These are phyloP conservation scores for Diutina ranongensis DNA, from an alignment of 1,139 yeast genomes.

Conservation along the genomic window DNA sequence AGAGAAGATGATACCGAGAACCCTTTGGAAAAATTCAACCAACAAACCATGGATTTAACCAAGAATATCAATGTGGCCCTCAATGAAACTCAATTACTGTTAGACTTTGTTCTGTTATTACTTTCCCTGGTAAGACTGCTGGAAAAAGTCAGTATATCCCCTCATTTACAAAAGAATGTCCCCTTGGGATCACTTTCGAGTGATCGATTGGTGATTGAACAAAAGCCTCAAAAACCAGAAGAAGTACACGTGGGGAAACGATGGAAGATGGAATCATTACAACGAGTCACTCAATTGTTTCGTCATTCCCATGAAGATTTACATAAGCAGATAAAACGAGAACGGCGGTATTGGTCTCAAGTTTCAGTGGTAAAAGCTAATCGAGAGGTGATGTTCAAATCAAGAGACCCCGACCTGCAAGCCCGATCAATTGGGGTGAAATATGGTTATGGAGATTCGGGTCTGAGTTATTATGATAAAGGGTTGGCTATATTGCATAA, in stretches of 20 bases:
- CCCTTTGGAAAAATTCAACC: conserved; percentile 38
- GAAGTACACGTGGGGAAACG: conserved; percentile 54
- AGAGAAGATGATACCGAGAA: conserved; percentile 10
- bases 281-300: conserved; percentile 42
- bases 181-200: conserved; percentile 75
- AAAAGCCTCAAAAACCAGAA: conserved; percentile 15
- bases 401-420: conserved; percentile 41
- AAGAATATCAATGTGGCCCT: conserved; percentile 54
- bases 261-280: conserved; percentile 71
- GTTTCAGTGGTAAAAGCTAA: conserved; percentile 38
- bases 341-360: conserved; percentile 64
- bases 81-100: conserved; percentile 78
- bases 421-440: conserved; percentile 57
- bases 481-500: conserved; percentile 62
- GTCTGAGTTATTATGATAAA: conserved; percentile 61
- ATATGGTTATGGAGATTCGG: conserved; percentile 87
- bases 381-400: conserved; percentile 64
- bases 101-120: conserved; percentile 78
- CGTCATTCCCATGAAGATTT: conserved; percentile 41
- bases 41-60: conserved; percentile 44
- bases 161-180: conserved; percentile 65
- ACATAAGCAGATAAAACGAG: conserved; percentile 44
- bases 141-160: conserved; percentile 81
- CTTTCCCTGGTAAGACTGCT: conserved; percentile 73
- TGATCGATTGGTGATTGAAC: conserved; percentile 31